Evolutionary conservation across 1,284 basidiomycete species (phyloP), one percentile per base, ranked within the genome.

Genomic region (Puccinia triticina): DNA sequence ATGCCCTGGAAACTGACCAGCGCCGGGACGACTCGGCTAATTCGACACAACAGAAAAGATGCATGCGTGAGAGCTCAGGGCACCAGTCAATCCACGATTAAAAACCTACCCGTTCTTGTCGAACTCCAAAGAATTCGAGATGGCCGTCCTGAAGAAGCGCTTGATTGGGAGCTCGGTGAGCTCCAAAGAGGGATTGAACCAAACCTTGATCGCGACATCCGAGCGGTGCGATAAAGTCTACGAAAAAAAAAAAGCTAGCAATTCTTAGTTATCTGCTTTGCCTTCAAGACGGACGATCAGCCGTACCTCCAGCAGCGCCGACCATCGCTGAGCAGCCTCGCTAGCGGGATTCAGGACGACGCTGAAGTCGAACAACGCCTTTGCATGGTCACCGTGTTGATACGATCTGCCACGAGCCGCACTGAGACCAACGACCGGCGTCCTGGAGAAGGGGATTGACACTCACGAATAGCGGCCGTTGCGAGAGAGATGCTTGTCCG

Each of bases 121-220:
- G 85, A 95, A 98, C 0, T 87, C 83, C 7, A 93, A 88, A 7
- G 88, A 86, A 16, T 91, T 88, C 0, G 90, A 87, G 1, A 95
- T 88, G 72, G 91, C 92, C 85, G 92, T 94, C 3, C 94, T 92
- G 87, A 97, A 98, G 88, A 98, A 99, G n/a, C 93, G 90, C 87
- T 96, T 97, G 61, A 98, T 88, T 0, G 95, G 95, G 66, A 98
- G 88, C 88, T 97, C 94, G 7, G 85, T 86, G 10, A 88, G 85
- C 76, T 90, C 89, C 34, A 88, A 88, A 0, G 89, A 87, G 0
- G 95, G 94, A 85, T 94, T 93, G 23, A 96, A 87, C 85, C 93
- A 91, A 40, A 97, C 88, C 82, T 93, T 90, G 16, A 94, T 88
- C 84, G 90, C 90, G 0, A 93, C 90, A 53, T 87, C 86, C 21